Base-by-base conservation (phyloP, 2,329 filamentous ascomycete genomes). In the Neopestalotiopsis sp. region DNA sequence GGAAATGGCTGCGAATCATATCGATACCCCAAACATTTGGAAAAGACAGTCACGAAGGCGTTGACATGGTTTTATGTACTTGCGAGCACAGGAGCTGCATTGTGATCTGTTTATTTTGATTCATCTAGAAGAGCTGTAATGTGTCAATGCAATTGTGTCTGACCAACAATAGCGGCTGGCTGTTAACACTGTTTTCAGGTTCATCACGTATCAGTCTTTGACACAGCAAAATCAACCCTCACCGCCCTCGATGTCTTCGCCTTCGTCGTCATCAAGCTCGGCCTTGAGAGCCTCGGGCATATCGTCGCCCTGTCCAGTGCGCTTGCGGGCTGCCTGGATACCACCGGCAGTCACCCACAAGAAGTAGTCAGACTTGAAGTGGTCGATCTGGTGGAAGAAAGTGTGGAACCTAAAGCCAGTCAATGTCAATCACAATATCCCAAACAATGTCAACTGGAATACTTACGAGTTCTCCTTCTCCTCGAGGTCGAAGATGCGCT, bases 401-500 rank as follows among this genome's bases (percentile, higher is more conserved):
- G 88, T 86, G 74, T 92, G 90, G 80, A 94, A 94, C 17, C 91
- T 93, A 73, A 14, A 13, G 6, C 0, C 65, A 14, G 67, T 76
- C 61, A 78, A 71, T 14, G 66, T 76, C 61, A 78, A 71, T 14
- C 57, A 24, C n/a, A 24, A 7, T 38, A 14, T 40, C 34, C 38
- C 57, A 42, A 49, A 28, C 34, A 53, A 57, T 57, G 17, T 59
- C 73, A 56, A 17, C 34, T 61, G 40, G 1, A 38, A 3, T 49
- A 89, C 93, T 88, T 86, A 95, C 93, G 93, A 89, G 78, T 95
- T 94, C 72, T 94, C 91, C 79, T 91, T 89, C 81, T 96, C 93
- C 80, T 98, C 96, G 66, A 97, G 92, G 32, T 92, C 88, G 80
- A 97, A 98, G 73, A 98, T 97, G 30, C 94, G 88, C 76, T 93